Base-by-base conservation (phyloP, 371 early-diverging fungal genomes). In the Zychaea mexicana region DNA sequence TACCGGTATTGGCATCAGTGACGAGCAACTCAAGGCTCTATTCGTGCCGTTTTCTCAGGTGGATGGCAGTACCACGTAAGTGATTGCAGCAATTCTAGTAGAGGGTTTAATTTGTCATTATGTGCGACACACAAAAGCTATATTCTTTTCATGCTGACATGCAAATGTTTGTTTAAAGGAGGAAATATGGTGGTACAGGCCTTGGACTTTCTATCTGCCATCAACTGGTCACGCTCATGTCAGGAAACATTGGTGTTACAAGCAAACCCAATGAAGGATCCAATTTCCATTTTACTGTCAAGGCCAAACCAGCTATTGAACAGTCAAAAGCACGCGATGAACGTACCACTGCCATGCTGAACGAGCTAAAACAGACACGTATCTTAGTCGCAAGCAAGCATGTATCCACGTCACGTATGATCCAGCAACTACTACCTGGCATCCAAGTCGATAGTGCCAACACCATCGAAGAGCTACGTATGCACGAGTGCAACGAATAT, bases 161-260 rank as follows among this genome's bases (percentile, higher is more conserved):
- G 69, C 38, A 36, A 36, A 36, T 36, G n/a, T n/a, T n/a, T n/a
- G n/a, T n/a, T n/a, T n/a, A n/a, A n/a, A 76, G 72, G 12, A 81
- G 85, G 27, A 83, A 79, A 62, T 86, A 83, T 66, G 87, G 87
- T 32, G 88, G 88, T 9, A 86, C 86, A 2, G 88, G 88, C 7
- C 68, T 88, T 17, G 88, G 88, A 0, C 69, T 88, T 2, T 78
- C 82, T 22, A 86, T 88, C 36, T 82, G 83, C 60, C 66, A 78
- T 8, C 79, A 81, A 55, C 57, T 88, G 24, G 82, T 84, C 8
- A 64, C 79, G 10, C 72, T 83, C 5, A 85, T 87, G 87, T 66
- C 80, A 30, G 88, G 88, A 26, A 65, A 68, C 15, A 79, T 87
- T 24, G 68, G 70, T 10, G 87, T 86, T 1, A 71, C 78, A 0